Evolutionary conservation across 257 asterid genomes (phyloP), one percentile per base, ranked within the genome.

Genomic region (Solanum megistacrolobum): DNA sequence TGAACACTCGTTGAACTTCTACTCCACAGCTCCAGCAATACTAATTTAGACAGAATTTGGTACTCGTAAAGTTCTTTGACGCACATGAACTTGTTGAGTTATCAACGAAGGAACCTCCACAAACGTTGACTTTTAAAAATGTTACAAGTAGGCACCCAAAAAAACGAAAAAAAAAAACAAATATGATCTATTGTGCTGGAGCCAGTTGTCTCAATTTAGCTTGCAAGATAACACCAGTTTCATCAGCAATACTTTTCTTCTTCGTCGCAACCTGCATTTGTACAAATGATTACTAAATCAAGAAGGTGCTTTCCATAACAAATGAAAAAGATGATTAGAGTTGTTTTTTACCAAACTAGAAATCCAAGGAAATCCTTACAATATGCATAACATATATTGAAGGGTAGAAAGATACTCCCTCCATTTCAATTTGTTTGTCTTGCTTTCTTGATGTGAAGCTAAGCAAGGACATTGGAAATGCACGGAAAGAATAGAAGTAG

Each of bases 201-300:
- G 94, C 90, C 75, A 93, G 78, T 39, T 92, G 96, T 91, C 90
- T 93, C 92, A 94, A 72, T 89, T 95, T 95, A 23, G 96, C 97
- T 91, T 93, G 98, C 90, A 96, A 92, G 83, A 94, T 92, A 58
- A 93, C 91, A 60, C 96, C 96, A 20, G 93, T 94, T 89, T 96
- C 99, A 87, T 95, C 98, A 38, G 97, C 97, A 89, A 95, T 90
- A 85, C 94, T 90, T 91, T 92, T 95, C 97, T 96, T 94, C 91
- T 94, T 94, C 9, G 96, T 73, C 4, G 98, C 95, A 52, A 95
- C 97, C 98, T 96, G 97, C 92, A 89, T 79, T 85, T 74, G 73
- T 5, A 36, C n/a, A 21, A 31, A 34, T 18, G 23, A 46, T 79
- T 65, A 89, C 76, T 85, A 87, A 39, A 48, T 52, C 52, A 85